Evolutionary conservation across 2,329 filamentous ascomycete genomes (phyloP), one percentile per base, ranked within the genome.

Genomic region (Fusarium fujikuroi): DNA sequence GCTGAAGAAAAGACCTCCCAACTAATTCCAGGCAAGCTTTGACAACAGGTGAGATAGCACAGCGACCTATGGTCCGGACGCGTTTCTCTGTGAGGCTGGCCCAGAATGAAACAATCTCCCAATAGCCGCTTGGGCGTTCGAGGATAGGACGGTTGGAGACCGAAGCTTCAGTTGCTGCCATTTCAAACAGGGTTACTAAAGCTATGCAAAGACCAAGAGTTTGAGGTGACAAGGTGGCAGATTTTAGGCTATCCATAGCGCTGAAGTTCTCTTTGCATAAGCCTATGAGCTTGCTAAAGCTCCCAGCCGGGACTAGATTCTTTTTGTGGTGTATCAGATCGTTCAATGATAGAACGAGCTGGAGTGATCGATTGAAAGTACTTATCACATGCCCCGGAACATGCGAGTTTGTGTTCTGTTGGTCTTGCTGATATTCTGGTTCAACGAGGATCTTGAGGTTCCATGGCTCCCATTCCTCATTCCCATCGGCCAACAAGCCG

Each of bases 381-480:
- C 63, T 65, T 39, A 66, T 58, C 1, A 65, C 30, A 42, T 66
- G 60, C 11, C 63, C 63, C 9, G 63, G 63, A n/a, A 34, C 7
- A 32, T 66, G 42, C 2, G 37, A 10, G 15, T 34, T 50, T 16
- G 37, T 36, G 2, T 11, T 28, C 5, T 15, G 40, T 3, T 23
- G 58, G 10, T 16, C 32, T 15, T 10, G 3, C 34, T 4, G 3
- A 7, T 5, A 3, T 5, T 6, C 11, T 1, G 18, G 6, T 11
- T 25, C 12, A 7, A 39, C 9, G 7, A 66, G 4, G 5, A 65
- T 32, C 18, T 57, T 66, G 3, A 49, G 60, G 10, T 66, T 50
- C 60, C 43, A 65, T 16, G 49, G 60, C 2, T 66, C 63, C 49
- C 63, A 66, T 12, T 66, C 63, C 11, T 66, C 63, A 10, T 65